A percentile compares a stretch with the other conserved stretches of the same genome.
Evolutionary conservation across 768 basidiomycete species (phyloP).

Genomic region (Leccinum barrowsii): DNA sequence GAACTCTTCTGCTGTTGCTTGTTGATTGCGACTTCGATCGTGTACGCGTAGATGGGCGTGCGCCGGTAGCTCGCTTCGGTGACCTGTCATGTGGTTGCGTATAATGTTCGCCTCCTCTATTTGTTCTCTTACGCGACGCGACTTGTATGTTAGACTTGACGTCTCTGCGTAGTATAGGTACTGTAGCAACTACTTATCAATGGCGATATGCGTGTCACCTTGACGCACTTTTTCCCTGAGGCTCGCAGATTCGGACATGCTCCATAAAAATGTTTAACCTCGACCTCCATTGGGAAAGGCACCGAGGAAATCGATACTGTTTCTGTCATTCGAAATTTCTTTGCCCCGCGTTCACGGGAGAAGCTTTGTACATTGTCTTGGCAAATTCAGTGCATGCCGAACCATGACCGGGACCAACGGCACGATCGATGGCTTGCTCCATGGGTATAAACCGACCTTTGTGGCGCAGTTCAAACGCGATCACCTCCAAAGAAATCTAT

Average conservation of each 20-base stretch:
- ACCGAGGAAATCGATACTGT: not conserved
- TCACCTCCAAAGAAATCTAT: slow-evolving; percentile 8
- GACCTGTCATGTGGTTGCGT: not conserved
- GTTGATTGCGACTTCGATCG: no score
- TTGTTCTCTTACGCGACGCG: not conserved
- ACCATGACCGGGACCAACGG: not conserved
- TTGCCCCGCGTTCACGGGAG: not conserved
- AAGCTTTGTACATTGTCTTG: slow-evolving; percentile 2
- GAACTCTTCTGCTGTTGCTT: not conserved
- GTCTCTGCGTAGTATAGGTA: not conserved
- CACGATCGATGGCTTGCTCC: slow-evolving; percentile 10
- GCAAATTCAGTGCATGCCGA: not conserved
- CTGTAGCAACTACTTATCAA: not conserved
- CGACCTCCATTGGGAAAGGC: slow-evolving; percentile 8
- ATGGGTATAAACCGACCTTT: slow-evolving; percentile 13
- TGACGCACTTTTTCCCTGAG: not conserved
- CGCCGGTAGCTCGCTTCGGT: not conserved
- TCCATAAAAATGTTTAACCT: not conserved
- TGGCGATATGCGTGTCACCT: not conserved
- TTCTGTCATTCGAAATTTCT: slow-evolving; percentile 7
- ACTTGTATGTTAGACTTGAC: not conserved
- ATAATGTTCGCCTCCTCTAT: not conserved
- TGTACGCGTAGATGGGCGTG: not conserved
- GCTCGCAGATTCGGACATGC: not conserved
- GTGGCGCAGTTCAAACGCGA: not conserved